A percentile compares a stretch with the other conserved stretches of the same genome.
Conservation (phyloP, 2,329 filamentous ascomycete genomes). For the Colletotrichum shisoi region DNA sequence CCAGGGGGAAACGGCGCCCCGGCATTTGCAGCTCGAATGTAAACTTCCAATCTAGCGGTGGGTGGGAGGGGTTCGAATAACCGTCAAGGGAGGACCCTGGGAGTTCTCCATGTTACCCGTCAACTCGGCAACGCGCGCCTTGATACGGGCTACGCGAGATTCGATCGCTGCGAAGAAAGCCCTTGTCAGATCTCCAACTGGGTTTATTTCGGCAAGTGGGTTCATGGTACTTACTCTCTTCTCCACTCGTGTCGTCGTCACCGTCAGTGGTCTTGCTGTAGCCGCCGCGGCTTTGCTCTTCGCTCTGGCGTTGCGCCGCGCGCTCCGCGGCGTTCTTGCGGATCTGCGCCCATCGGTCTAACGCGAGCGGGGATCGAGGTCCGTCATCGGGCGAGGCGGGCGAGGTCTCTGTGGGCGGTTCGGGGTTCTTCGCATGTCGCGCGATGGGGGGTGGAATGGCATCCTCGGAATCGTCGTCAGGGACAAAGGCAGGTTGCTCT, state of each 20-base stretch:
- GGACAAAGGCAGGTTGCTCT: conserved; percentile 85
- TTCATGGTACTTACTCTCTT: conserved; percentile 78
- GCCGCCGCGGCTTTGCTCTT: conserved; percentile 68
- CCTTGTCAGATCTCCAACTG: conserved; percentile 42
- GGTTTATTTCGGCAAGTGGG: neutral
- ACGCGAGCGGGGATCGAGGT: conserved; percentile 51
- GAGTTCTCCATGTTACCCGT: conserved; percentile 80
- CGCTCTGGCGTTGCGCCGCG: conserved; percentile 69
- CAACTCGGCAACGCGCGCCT: conserved; percentile 92
- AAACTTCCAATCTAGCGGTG: conserved; percentile 28
- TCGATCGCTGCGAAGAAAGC: conserved; percentile 76
- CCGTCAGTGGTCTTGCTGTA: conserved; percentile 67
- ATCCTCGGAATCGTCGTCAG: conserved; percentile 62
- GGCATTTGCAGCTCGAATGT: neutral
- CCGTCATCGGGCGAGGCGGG: conserved; percentile 43
- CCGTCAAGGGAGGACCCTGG: conserved; percentile 46
- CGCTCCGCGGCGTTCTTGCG: conserved; percentile 91
- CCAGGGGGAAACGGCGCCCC: neutral
- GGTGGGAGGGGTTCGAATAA: conserved; percentile 25
- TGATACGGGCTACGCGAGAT: conserved; percentile 94
- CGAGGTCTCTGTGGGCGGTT: conserved; percentile 43
- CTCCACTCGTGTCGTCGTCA: conserved; percentile 90
- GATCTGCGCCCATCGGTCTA: conserved; percentile 95
- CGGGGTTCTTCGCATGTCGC: conserved; percentile 49
- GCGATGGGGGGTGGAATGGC: conserved; percentile 62